Conservation (phyloP, 2,329 filamentous ascomycete species). For the Apiospora malaysiana region DNA sequence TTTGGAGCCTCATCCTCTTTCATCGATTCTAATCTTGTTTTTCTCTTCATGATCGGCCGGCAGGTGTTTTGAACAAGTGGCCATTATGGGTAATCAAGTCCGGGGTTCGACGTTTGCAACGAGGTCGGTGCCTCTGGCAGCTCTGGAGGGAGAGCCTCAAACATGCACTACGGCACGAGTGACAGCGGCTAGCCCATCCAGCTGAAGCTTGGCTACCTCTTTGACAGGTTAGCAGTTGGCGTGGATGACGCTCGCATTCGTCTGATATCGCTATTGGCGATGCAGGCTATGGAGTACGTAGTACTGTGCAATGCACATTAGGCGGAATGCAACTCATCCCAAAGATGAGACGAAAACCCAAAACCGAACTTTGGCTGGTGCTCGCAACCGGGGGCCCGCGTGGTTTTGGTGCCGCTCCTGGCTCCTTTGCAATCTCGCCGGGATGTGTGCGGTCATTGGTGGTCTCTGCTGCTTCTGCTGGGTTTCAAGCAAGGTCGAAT, state of each 20-base stretch:
- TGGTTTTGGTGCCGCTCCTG: constrained; percentile 37
- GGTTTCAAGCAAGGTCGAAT: constrained; percentile 36
- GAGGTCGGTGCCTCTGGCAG: not conserved
- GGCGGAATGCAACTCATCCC: constrained; percentile 6
- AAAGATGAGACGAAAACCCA: constrained; percentile 20
- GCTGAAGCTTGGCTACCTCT: constrained; percentile 12
- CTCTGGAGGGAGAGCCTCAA: not conserved
- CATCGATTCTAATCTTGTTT: constrained; percentile 3
- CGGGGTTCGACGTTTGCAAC: constrained; percentile 7
- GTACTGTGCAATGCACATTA: too few relatives aligned
- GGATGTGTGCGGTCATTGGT: constrained; percentile 28
- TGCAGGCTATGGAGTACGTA: not conserved
- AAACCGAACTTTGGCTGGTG: constrained; percentile 7
- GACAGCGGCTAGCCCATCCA: constrained; percentile 6
- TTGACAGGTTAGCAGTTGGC: not conserved
- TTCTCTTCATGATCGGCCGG: constrained; percentile 4
- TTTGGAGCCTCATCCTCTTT: not conserved
- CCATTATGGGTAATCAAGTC: not conserved
- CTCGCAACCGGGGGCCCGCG: constrained; percentile 30
- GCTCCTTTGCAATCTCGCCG: constrained; percentile 38
- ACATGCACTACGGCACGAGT: constrained; percentile 1
- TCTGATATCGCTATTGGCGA: constrained; percentile 19
- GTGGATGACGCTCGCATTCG: constrained; percentile 4
- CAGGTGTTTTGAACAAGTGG: not conserved
- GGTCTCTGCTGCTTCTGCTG: constrained; percentile 26